Evolutionary conservation across 176 grass and related monocot genomes (phyloP).

Genomic region (Musa troglodytarum): DNA sequence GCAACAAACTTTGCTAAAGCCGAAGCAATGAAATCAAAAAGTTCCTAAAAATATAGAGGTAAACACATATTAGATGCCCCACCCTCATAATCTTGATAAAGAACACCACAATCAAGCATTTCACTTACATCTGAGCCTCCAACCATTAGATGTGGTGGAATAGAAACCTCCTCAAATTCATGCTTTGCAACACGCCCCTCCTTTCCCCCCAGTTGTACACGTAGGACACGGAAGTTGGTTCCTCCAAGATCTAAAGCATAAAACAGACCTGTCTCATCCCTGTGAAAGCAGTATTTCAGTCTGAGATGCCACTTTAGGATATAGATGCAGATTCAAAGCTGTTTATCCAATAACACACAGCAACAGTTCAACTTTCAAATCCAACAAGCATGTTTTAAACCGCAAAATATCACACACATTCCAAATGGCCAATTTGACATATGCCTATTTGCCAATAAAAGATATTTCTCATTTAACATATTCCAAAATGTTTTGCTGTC

Average conservation of each 20-base stretch:
- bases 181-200: slow-evolving; percentile 38
- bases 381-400: neutral
- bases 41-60: slow-evolving; percentile 30
- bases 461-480: too few species aligned
- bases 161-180: slow-evolving; percentile 52
- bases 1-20: slow-evolving; percentile 58
- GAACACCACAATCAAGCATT: neutral
- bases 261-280: slow-evolving; percentile 58
- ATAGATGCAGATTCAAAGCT: neutral
- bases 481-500: too few species aligned
- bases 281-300: slow-evolving; percentile 1
- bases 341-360: neutral
- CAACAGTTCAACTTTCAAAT: neutral
- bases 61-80: neutral
- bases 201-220: slow-evolving; percentile 52
- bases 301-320: neutral
- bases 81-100: neutral
- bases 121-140: slow-evolving; percentile 31
- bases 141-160: slow-evolving; percentile 70
- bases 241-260: slow-evolving; percentile 81
- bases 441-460: too few species aligned
- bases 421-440: too few species aligned
- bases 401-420: too few species aligned
- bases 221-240: slow-evolving; percentile 79
- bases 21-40: slow-evolving; percentile 75